Evolutionary conservation across 352 stramenopile species (phyloP).

Genomic region (Pythium folliculosum): DNA sequence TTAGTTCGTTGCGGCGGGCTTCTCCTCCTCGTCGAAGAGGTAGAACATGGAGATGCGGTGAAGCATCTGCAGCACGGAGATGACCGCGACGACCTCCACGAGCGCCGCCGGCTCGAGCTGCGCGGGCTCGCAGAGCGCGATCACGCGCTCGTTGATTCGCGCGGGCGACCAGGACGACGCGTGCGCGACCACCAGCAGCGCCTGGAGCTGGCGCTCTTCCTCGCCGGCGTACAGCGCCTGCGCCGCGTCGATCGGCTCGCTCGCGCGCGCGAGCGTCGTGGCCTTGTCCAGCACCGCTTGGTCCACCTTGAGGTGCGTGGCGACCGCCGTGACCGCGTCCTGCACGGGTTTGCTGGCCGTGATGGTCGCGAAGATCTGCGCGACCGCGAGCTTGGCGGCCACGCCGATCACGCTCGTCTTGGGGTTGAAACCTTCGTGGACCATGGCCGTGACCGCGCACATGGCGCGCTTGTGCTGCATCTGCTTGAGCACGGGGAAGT

Average conservation of each 20-base stretch:
- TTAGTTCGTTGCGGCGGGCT: neutral
- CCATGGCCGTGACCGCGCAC: conserved; percentile 15
- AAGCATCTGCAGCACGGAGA: conserved; percentile 30
- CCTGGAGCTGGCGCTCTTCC: conserved; percentile 15
- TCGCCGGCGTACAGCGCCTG: conserved; percentile 3
- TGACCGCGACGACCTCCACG: conserved; percentile 23
- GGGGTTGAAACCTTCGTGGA: conserved; percentile 21
- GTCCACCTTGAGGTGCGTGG: conserved; percentile 20
- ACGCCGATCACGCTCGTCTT: conserved; percentile 21
- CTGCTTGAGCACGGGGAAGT: conserved; percentile 24
- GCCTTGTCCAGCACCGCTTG: conserved; percentile 2
- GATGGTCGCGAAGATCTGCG: conserved; percentile 23
- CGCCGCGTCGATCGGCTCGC: conserved; percentile 15
- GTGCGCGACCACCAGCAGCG: conserved; percentile 23
- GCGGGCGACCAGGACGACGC: conserved; percentile 23
- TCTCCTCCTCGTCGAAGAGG: conserved; percentile 9
- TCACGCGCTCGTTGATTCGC: conserved; percentile 14
- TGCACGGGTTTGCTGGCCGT: conserved; percentile 23
- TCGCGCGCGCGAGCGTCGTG: conserved; percentile 4
- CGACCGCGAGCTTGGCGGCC: conserved; percentile 16
- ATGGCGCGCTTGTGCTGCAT: conserved; percentile 26
- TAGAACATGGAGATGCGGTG: conserved; percentile 32
- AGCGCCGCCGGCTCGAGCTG: conserved; percentile 10
- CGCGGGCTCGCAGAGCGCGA: conserved; percentile 14
- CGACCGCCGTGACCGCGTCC: conserved; percentile 13